A percentile compares a stretch with the other conserved stretches of the same genome.
Conservation (phyloP, 108 stramenopile genomes). For the Pseudonitzschia multiseries region DNA sequence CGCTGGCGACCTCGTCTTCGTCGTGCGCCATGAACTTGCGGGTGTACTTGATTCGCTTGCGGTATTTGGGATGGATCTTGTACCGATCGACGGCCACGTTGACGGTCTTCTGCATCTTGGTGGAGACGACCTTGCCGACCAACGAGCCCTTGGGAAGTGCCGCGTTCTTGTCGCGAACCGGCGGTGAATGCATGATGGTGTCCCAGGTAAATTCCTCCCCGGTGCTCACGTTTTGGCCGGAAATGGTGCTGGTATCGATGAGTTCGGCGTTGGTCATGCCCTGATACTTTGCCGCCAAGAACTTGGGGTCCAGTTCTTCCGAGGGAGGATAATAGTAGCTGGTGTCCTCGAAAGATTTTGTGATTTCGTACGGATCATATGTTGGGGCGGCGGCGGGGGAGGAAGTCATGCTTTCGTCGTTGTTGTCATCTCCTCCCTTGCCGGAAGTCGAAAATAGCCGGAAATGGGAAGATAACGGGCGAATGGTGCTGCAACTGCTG, state of each 20-base stretch:
- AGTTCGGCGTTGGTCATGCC: constrained; percentile 76
- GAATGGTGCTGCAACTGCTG: neutral
- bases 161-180: constrained; percentile 38
- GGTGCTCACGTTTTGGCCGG: constrained; percentile 28
- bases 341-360: constrained; percentile 32
- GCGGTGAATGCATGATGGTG: constrained; percentile 72
- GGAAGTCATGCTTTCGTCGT: neutral
- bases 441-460: neutral
- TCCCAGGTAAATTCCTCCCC: constrained; percentile 46
- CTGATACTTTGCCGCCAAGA: constrained; percentile 7
- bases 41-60: constrained; percentile 67
- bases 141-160: constrained; percentile 68
- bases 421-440: neutral
- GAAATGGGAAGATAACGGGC: neutral
- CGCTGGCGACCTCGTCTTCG: constrained; percentile 77
- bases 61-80: constrained; percentile 67
- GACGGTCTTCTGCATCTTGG: constrained; percentile 89
- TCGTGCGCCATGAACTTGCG: constrained; percentile 93
- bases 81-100: constrained; percentile 89
- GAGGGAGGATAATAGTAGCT: constrained; percentile 29
- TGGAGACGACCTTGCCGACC: constrained; percentile 82
- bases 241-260: constrained; percentile 62
- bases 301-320: constrained; percentile 21
- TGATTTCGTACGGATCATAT: constrained; percentile 31
- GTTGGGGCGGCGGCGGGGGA: neutral